These are phyloP conservation scores for Lophiostoma macrostomum DNA, from an alignment of 495 filamentous ascomycete species.

Conservation along the genomic window DNA sequence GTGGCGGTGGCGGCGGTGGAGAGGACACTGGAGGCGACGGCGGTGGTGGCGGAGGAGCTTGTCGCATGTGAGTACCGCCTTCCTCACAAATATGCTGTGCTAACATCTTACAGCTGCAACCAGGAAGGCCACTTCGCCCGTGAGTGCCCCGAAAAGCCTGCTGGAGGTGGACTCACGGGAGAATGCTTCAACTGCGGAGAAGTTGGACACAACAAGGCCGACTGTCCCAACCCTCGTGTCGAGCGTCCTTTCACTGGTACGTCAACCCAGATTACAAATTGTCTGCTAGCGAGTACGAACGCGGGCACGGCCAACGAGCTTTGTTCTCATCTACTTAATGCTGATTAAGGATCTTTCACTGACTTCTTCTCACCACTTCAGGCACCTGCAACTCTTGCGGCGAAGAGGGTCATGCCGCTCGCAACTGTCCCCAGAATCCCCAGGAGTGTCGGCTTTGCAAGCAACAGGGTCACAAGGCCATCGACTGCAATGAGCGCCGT, in stretches of 20 bases:
- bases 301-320: too few relatives aligned
- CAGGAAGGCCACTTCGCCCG: conserved; percentile 55
- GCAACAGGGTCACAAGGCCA: conserved; percentile 63
- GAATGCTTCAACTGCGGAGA: conserved; percentile 81
- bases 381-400: conserved; percentile 69
- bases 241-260: conserved; percentile 55
- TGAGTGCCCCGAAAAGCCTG: conserved; percentile 51
- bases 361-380: too few relatives aligned
- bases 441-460: conserved; percentile 73
- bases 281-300: too few relatives aligned
- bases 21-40: conserved; percentile 15
- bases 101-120: conserved; percentile 50
- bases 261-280: too few relatives aligned
- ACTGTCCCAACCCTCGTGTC: conserved; percentile 64
- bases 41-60: conserved; percentile 29
- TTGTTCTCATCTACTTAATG: too few relatives aligned
- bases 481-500: conserved; percentile 67
- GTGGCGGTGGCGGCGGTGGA: conserved; percentile 16
- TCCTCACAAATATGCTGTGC: neutral
- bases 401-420: conserved; percentile 67
- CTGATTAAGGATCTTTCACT: too few relatives aligned
- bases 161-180: conserved; percentile 37
- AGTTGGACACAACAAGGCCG: conserved; percentile 62
- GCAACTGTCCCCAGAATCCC: conserved; percentile 63
- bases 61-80: conserved; percentile 38